Conservation (phyloP, 2,329 filamentous ascomycete species). For the Fusarium euwallaceae region DNA sequence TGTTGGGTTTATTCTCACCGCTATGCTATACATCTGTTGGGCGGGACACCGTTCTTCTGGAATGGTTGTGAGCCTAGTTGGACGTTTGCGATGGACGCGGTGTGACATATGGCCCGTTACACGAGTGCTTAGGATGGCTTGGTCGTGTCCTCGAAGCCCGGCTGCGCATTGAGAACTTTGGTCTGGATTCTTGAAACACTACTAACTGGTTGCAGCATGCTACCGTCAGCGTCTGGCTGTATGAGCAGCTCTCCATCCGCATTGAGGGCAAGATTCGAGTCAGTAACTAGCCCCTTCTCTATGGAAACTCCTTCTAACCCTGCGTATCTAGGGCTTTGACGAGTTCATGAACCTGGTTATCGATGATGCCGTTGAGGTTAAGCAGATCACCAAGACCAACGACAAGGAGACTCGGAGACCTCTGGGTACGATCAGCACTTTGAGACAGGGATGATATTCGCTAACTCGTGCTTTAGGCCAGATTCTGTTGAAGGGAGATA, state of each 20-base stretch:
- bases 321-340: constrained; percentile 83
- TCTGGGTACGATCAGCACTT: constrained; percentile 71
- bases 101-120: neutral
- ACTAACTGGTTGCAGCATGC: constrained; percentile 68
- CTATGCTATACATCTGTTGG: neutral
- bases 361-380: constrained; percentile 95
- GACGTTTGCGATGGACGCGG: neutral
- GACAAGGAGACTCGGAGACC: constrained; percentile 80
- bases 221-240: constrained; percentile 94
- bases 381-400: constrained; percentile 83
- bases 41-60: neutral
- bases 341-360: constrained; percentile 99
- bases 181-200: neutral
- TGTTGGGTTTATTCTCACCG: neutral
- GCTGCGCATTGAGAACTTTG: neutral
- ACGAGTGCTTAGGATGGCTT: neutral
- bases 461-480: constrained; percentile 69
- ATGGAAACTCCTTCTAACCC: constrained; percentile 5
- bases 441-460: neutral
- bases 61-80: neutral
- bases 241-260: constrained; percentile 92
- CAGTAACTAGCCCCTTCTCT: constrained; percentile 50
- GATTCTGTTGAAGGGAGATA: constrained; percentile 89
- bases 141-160: constrained; percentile 7
- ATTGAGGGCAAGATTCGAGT: constrained; percentile 98